A percentile compares a stretch with the other conserved stretches of the same genome.
phyloP scores from a whole-genome alignment of 139 green algal species.

The Coccomyxa sp. region DNA sequence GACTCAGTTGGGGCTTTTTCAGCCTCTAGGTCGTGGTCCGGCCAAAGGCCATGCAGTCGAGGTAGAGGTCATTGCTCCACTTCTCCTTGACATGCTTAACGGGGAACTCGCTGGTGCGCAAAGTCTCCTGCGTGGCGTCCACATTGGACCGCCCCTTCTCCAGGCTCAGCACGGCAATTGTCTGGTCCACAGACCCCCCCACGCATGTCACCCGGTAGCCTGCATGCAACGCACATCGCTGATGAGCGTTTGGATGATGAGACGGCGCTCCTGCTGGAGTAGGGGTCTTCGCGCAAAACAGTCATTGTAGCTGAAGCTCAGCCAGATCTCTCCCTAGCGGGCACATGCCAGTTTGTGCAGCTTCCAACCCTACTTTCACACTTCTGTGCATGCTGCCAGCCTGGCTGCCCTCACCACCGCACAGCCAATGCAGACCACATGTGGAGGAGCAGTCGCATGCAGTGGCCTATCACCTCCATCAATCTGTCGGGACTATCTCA shows the following conservation, averaged over 20 bases:
- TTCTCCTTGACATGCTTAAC: constrained; percentile 87
- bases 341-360: not conserved
- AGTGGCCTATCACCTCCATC: not conserved
- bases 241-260: not conserved
- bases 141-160: constrained; percentile 14
- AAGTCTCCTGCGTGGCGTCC: constrained; percentile 85
- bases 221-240: not conserved
- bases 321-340: not conserved
- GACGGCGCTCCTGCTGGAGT: no score
- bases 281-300: not conserved
- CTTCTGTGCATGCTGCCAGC: not conserved
- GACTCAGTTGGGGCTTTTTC: no score
- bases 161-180: constrained; percentile 73
- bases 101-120: constrained; percentile 76
- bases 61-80: constrained; percentile 99
- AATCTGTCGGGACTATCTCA: not conserved
- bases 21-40: constrained; percentile 83
- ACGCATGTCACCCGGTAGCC: constrained; percentile 75
- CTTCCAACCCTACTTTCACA: no score
- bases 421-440: not conserved
- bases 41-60: constrained; percentile 91
- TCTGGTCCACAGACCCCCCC: constrained; percentile 67
- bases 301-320: not conserved
- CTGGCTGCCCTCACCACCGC: not conserved
- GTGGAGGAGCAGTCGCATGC: not conserved